Conservation (phyloP, 1,284 basidiomycete genomes). For the Apiotrichum brassicae region DNA sequence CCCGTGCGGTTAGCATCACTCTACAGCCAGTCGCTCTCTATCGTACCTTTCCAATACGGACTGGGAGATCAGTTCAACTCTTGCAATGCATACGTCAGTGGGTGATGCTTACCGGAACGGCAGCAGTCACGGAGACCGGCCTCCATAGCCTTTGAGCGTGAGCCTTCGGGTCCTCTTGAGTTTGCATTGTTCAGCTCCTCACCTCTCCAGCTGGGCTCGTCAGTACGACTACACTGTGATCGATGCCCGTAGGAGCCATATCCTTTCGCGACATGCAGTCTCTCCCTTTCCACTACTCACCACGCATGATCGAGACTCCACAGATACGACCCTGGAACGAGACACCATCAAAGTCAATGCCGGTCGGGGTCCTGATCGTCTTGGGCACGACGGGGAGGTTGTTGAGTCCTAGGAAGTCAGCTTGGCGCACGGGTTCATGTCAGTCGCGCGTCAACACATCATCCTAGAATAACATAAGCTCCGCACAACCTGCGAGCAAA, state of each 20-base stretch:
- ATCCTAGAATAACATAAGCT: too few species aligned
- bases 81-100: slow-evolving; percentile 17
- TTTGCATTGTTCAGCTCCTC: slow-evolving; percentile 2
- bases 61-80: slow-evolving; percentile 11
- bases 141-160: slow-evolving; percentile 71
- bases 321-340: slow-evolving; percentile 92
- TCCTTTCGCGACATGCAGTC: too few species aligned
- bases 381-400: slow-evolving; percentile 86
- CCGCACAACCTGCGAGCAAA: too few species aligned
- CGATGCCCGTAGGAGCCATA: too few species aligned
- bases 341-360: slow-evolving; percentile 75
- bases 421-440: too few species aligned
- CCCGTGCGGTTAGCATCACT: slow-evolving; percentile 21
- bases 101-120: slow-evolving; percentile 43
- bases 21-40: not conserved
- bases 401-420: slow-evolving; percentile 62
- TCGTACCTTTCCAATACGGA: slow-evolving; percentile 47
- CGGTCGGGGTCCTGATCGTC: slow-evolving; percentile 57
- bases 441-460: too few species aligned
- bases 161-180: slow-evolving; percentile 4
- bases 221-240: too few species aligned
- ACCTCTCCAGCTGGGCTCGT: slow-evolving; percentile 34
- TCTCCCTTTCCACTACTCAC: slow-evolving; percentile 20
- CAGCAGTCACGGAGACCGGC: slow-evolving; percentile 90
- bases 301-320: slow-evolving; percentile 81